phyloP scores from a whole-genome alignment of 1,139 yeast species.

The Hemisphaericaspora xylofermentans region DNA sequence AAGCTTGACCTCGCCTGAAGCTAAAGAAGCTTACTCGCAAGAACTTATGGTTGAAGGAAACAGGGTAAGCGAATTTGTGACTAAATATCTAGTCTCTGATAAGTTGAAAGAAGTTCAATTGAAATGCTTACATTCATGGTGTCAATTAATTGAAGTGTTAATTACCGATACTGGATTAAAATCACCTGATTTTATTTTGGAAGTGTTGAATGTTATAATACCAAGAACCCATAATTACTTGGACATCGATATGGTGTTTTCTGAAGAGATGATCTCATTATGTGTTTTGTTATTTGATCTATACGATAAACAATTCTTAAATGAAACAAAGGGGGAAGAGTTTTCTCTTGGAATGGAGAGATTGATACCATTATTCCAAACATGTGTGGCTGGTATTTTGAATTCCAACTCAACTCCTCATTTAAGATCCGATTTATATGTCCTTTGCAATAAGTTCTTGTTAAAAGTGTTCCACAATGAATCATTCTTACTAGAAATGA shows the following conservation, averaged over 20 bases:
- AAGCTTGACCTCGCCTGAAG: constrained; percentile 20
- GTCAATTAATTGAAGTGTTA: constrained; percentile 70
- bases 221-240: constrained; percentile 78
- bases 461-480: constrained; percentile 46
- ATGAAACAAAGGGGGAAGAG: constrained; percentile 31
- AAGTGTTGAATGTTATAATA: constrained; percentile 69
- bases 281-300: constrained; percentile 69
- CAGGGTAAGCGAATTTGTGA: constrained; percentile 34
- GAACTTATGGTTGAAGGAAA: constrained; percentile 29
- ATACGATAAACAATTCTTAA: constrained; percentile 47
- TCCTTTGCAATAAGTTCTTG: constrained; percentile 66
- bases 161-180: constrained; percentile 52
- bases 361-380: constrained; percentile 66
- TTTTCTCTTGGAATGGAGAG: constrained; percentile 38
- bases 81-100: constrained; percentile 43
- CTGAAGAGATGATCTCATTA: constrained; percentile 75
- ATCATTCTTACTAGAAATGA: constrained; percentile 44
- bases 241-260: constrained; percentile 61
- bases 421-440: constrained; percentile 76
- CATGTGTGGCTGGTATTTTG: constrained; percentile 71
- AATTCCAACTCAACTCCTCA: constrained; percentile 66
- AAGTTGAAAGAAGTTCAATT: constrained; percentile 55
- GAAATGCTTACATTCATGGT: constrained; percentile 76
- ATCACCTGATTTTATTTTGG: constrained; percentile 59
- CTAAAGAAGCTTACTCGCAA: constrained; percentile 24